Conservation (phyloP, 257 asterid species). For the Solanum pimpinellifolium region DNA sequence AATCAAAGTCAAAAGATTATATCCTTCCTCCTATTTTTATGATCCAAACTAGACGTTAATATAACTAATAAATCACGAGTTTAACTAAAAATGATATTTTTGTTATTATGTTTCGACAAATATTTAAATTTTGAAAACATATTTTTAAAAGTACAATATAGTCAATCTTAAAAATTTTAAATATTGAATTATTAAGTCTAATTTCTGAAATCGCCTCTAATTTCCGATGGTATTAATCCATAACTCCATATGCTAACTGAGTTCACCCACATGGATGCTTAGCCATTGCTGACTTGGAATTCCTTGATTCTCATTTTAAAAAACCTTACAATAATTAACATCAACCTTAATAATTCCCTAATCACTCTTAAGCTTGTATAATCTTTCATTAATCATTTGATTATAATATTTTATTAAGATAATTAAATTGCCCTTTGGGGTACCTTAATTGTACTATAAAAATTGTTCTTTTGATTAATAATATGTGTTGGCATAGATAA, state of each 20-base stretch:
- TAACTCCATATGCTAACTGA: background rate
- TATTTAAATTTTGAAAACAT: background rate
- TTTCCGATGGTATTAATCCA: background rate
- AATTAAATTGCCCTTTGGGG: background rate
- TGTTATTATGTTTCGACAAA: background rate
- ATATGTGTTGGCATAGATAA: background rate
- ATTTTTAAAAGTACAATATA: background rate
- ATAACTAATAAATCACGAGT: background rate
- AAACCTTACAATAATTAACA: background rate
- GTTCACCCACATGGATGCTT: background rate
- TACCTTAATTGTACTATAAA: background rate
- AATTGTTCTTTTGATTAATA: background rate
- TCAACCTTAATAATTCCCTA: background rate
- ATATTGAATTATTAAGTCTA: background rate
- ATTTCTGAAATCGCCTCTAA: background rate
- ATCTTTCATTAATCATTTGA: background rate
- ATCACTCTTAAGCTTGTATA: conserved; percentile 1
- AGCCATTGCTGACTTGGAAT: background rate
- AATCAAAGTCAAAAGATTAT: background rate
- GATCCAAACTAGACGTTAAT: background rate
- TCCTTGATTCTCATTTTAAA: background rate
- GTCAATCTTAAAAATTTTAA: rapidly evolving
- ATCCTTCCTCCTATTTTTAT: background rate
- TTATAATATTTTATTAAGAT: background rate
- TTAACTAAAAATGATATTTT: background rate